Conservation (phyloP, 257 asterid genomes). For the Lantana camara region DNA sequence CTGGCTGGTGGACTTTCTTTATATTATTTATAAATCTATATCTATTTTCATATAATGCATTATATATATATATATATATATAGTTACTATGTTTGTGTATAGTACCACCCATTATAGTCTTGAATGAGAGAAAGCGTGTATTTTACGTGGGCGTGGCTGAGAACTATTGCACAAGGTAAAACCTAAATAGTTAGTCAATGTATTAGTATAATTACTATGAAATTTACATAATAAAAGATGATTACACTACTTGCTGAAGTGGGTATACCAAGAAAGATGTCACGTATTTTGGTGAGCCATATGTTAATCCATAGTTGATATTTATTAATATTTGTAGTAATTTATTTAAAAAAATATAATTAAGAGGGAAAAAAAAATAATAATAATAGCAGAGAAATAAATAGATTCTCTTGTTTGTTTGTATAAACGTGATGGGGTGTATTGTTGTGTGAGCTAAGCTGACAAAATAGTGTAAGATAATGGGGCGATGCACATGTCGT, state of each 20-base stretch:
- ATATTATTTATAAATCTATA: slow-evolving; percentile 6
- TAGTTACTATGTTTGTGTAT: not conserved
- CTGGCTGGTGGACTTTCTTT: slow-evolving; percentile 71
- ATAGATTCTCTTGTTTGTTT: slow-evolving; percentile 10
- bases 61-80: not conserved
- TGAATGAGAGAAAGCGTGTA: slow-evolving; percentile 41
- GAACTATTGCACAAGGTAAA: slow-evolving; percentile 27
- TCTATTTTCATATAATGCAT: not conserved
- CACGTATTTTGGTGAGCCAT: slow-evolving; percentile 26
- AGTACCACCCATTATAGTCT: slow-evolving; percentile 8
- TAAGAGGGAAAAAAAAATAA: too few relatives aligned
- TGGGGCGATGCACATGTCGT: slow-evolving; percentile 53
- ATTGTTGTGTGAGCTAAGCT: slow-evolving; percentile 26
- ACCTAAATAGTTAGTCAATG: too few relatives aligned
- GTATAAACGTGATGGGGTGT: slow-evolving; percentile 37
- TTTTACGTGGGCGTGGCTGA: slow-evolving; percentile 36
- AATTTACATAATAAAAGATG: too few relatives aligned
- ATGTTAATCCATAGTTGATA: not conserved
- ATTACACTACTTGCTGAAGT: slow-evolving; percentile 43
- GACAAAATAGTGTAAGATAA: slow-evolving; percentile 43
- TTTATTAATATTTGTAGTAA: not conserved
- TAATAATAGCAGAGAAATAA: too few relatives aligned
- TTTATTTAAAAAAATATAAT: too few relatives aligned
- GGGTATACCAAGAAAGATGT: slow-evolving; percentile 18
- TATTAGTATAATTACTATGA: too few relatives aligned